Percentiles rank a stretch among this genome's conserved stretches.
Evolutionary conservation across 1,139 yeast species (phyloP).

Genomic region (Eremothecium cymbalariae): DNA sequence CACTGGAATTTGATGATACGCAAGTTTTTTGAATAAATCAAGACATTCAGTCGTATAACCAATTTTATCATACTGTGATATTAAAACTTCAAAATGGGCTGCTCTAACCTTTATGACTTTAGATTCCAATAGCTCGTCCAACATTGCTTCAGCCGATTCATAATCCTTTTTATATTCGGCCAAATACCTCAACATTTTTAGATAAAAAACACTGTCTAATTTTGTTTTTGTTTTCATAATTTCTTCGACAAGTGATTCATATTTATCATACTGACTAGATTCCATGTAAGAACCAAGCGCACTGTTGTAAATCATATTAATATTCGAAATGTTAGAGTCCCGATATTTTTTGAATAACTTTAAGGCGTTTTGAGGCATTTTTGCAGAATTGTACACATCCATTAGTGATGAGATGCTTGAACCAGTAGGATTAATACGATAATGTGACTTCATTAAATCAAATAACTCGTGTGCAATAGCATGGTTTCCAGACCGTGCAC

Average conservation of each 20-base stretch:
- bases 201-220: constrained; percentile 20
- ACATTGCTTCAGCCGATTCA: constrained; percentile 18
- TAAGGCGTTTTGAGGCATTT: constrained; percentile 18
- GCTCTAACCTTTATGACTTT: constrained; percentile 18
- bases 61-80: constrained; percentile 24
- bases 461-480: constrained; percentile 31
- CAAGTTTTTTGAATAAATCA: constrained; percentile 38
- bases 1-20: constrained; percentile 31
- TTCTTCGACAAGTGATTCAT: constrained; percentile 16
- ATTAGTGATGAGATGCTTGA: constrained; percentile 23
- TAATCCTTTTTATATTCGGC: constrained; percentile 16
- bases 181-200: constrained; percentile 18
- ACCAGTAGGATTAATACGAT: constrained; percentile 27
- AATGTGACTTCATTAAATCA: constrained; percentile 24
- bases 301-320: constrained; percentile 20
- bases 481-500: constrained; percentile 32
- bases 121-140: constrained; percentile 18
- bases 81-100: constrained; percentile 29
- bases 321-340: constrained; percentile 8
- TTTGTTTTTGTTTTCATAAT: constrained; percentile 12
- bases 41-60: constrained; percentile 22
- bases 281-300: constrained; percentile 19
- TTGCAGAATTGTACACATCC: constrained; percentile 24
- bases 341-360: constrained; percentile 17
- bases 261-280: constrained; percentile 12